Conservation (phyloP, 2,329 filamentous ascomycete genomes). For the Fusarium chlamydosporum region DNA sequence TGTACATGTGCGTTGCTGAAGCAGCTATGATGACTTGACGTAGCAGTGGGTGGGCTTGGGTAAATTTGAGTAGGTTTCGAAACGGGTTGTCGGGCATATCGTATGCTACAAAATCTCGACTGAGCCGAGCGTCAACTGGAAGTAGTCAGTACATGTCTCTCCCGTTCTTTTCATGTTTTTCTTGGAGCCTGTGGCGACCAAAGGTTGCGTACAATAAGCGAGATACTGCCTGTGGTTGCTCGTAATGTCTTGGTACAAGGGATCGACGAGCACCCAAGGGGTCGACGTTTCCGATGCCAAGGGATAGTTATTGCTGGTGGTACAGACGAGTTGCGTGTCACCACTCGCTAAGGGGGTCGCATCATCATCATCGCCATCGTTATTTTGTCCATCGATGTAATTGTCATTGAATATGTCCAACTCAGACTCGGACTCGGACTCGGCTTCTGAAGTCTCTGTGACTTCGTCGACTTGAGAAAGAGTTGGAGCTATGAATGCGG, state of each 20-base stretch:
- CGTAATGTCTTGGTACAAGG: conserved; percentile 68
- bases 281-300: conserved; percentile 43
- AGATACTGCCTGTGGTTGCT: conserved; percentile 60
- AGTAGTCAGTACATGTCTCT: conserved; percentile 43
- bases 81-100: conserved; percentile 65
- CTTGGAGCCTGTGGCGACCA: conserved; percentile 16
- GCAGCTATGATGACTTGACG: conserved; percentile 64
- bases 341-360: conserved; percentile 32
- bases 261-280: conserved; percentile 61
- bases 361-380: conserved; percentile 35
- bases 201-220: conserved; percentile 57
- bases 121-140: conserved; percentile 64
- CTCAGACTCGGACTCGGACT: conserved; percentile 30
- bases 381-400: conserved; percentile 3
- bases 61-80: conserved; percentile 60
- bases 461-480: conserved; percentile 41
- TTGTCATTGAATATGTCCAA: conserved; percentile 25
- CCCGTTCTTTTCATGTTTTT: not conserved
- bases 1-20: conserved; percentile 64
- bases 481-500: conserved; percentile 29
- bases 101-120: conserved; percentile 65
- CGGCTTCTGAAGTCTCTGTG: conserved; percentile 33
- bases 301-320: conserved; percentile 41
- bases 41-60: conserved; percentile 59
- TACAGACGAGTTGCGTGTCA: conserved; percentile 51